A percentile compares a stretch with the other conserved stretches of the same genome.
These are phyloP conservation scores for Glutinoglossum americanum DNA, from an alignment of 495 filamentous ascomycete genomes.

Conservation along the genomic window DNA sequence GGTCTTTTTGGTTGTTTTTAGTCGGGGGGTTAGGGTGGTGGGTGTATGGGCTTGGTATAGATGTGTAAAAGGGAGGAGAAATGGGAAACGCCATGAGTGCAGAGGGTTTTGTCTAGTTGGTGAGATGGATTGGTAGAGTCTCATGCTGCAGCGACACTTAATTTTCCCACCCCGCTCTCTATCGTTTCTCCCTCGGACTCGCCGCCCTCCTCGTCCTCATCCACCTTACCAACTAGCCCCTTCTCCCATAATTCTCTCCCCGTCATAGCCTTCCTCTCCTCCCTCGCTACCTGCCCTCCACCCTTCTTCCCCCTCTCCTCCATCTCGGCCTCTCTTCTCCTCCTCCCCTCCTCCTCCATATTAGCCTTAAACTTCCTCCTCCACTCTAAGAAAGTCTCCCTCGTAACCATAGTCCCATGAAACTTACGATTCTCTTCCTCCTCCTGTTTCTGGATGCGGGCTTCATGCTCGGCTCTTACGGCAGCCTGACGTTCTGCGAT, in stretches of 20 bases:
- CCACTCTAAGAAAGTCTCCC: conserved; percentile 71
- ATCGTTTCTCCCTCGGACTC: conserved; percentile 30
- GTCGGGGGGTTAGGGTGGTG: no score
- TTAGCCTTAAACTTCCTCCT: conserved; percentile 55
- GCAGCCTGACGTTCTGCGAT: conserved; percentile 45
- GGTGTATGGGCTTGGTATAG: no score
- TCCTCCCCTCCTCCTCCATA: conserved; percentile 37
- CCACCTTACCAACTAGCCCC: conserved; percentile 51
- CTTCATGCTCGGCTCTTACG: conserved; percentile 37
- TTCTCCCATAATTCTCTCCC: conserved; percentile 72
- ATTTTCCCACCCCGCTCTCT: conserved; percentile 37
- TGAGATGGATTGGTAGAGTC: neutral
- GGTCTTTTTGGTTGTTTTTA: no score
- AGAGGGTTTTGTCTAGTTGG: no score
- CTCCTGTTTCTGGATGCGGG: conserved; percentile 46
- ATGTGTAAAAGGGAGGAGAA: no score
- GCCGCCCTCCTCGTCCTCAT: conserved; percentile 45
- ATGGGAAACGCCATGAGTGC: no score
- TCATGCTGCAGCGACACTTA: conserved; percentile 27
- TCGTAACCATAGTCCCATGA: conserved; percentile 68
- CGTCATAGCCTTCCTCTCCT: conserved; percentile 42
- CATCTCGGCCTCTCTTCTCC: conserved; percentile 48
- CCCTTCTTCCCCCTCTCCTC: conserved; percentile 44
- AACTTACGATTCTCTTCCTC: conserved; percentile 93
- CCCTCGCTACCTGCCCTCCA: conserved; percentile 34